Base-by-base conservation (phyloP, 805 yeast species). In the Saturnispora serradocipensis region DNA sequence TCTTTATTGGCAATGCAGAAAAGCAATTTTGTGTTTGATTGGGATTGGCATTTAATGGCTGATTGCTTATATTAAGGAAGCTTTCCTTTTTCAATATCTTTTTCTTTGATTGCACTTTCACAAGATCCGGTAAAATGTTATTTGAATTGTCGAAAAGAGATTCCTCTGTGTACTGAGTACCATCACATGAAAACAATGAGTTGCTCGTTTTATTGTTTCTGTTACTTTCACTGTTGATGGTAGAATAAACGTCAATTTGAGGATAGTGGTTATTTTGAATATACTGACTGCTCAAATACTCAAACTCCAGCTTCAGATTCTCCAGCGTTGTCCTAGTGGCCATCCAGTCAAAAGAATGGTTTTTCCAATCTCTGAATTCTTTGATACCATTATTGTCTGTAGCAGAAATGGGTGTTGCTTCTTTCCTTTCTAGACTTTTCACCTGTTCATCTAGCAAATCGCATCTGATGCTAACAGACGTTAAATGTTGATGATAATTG, bases 261-360 rank as follows among this genome's bases (percentile, higher is more conserved):
- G 28, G 20, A n/a, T 53, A 49, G 4, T 55, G 55, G 45, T 62
- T 63, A 3, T 63, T 60, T 6, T 58, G 43, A 24, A 44, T 43
- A 10, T 62, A 50, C 49, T 64, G 68, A 15, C 58, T 58, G n/a
- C 50, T 62, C 9, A 74, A 51, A 50, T 69, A 71, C 16, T 64
- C 61, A 52, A 65, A 74, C 54, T 75, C 79, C 45, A 70, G 58
- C 35, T 65, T 64, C 22, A 75, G 49, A 53, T 75, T 75, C 20
- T 73, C 76, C 43, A 72, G 59, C 3, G 77, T 74, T 2, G 77
- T 73, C 48, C 72, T 74, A 0, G 72, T 68, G 4, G 76, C 72
- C 62, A 70, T 66, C 74, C 74, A 71, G 51, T 72, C 72, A 30
- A 72, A 57, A 40, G 40, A 32, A 13, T 32, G 34, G 46, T 69